Base-by-base conservation (phyloP, 129 eudicot species). In the Flaveria sonorensis region DNA sequence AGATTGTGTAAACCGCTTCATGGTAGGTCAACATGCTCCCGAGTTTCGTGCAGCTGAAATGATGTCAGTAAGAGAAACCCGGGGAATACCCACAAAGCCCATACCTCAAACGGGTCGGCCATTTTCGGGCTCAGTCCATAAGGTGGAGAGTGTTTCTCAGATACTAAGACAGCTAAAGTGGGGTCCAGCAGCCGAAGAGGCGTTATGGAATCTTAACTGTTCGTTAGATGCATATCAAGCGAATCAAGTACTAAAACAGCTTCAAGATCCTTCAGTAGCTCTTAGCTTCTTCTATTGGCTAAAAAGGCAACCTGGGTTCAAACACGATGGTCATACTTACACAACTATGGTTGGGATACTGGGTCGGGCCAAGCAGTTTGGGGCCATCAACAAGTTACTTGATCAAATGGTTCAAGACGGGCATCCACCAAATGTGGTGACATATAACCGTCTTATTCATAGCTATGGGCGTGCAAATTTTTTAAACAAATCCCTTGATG, bases 321-420 rank as follows among this genome's bases (percentile, higher is more conserved):
- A 82, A 85, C 99, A 95, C 45, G 99, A 95, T 40, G 97, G 89
- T 42, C 96, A 95, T 78, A 95, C 96, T 7, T 95, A 95, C 72
- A 92, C 99, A 51, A 95, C 97, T 77, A 95, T 92, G 97, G 93
- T 95, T n/a, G 99, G 99, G 61, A 89, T 95, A 51, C 90, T 95
- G 71, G 99, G 99, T 11, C 94, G 95, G 43, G 96, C 99, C 51
- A 83, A 83, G 69, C 89, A 95, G 75, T 95, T 95, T 63, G 92
- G 87, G 79, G 82, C 83, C 8, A 91, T 95, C 53, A 87, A 88
- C 53, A 86, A 86, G 68, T 71, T 95, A 75, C 96, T 95, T 2
- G 92, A 87, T 63, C 96, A 91, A 86, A 95, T 95, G 99, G 84
- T 88, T 36, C 77, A 61, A 68, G 99, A 95, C 39, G 95, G 96